phyloP scores from a whole-genome alignment of 176 grass and related monocot genomes.

The Paspalum vaginatum region DNA sequence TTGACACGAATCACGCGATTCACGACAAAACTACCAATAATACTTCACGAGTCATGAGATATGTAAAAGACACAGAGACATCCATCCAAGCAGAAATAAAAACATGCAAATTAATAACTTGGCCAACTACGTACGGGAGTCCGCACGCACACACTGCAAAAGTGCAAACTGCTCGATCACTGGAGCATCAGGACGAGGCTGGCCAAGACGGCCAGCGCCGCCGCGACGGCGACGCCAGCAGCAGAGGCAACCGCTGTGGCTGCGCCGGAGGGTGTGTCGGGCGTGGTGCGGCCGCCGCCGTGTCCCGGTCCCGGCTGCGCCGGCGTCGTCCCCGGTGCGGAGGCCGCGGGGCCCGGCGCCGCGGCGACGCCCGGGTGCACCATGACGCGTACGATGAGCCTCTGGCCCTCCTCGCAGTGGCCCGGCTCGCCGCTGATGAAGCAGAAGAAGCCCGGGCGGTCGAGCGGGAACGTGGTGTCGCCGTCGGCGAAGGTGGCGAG shows the following conservation, averaged over 20 bases:
- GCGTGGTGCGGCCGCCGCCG: background rate
- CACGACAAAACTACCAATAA: too few relatives aligned
- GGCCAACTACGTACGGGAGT: background rate
- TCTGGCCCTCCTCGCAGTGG: conserved; percentile 63
- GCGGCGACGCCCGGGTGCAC: conserved; percentile 24
- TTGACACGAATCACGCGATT: background rate
- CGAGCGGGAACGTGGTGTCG: conserved; percentile 54
- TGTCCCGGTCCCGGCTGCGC: background rate
- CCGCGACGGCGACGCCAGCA: background rate
- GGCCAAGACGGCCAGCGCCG: background rate
- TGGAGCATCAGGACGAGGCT: conserved; percentile 11
- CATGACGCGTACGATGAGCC: conserved; percentile 77
- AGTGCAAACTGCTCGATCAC: background rate
- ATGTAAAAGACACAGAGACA: background rate
- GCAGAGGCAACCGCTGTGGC: background rate
- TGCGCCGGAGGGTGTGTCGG: background rate
- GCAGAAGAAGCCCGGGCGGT: conserved; percentile 72
- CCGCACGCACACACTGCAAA: background rate
- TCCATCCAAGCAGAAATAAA: background rate
- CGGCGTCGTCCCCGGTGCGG: background rate
- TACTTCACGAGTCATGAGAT: background rate
- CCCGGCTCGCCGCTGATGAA: conserved; percentile 80
- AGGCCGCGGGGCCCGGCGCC: background rate
- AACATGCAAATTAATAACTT: background rate
- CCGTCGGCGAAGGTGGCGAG: conserved; percentile 50